These are phyloP conservation scores for Quercus mongolica DNA, from an alignment of 306 rosid species.

Conservation along the genomic window DNA sequence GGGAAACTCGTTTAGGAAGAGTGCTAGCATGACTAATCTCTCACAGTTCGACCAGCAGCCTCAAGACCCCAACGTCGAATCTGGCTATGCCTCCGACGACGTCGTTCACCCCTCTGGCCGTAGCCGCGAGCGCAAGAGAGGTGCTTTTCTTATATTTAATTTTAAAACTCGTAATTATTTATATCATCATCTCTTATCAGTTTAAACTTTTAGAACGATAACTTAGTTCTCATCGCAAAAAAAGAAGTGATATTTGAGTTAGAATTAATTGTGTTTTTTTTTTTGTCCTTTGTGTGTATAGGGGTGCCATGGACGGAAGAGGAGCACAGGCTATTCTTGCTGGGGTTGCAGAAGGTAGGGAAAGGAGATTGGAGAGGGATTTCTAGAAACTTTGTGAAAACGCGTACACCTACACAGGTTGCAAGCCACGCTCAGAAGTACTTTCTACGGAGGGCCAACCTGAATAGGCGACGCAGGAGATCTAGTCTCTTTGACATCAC, in stretches of 20 bases:
- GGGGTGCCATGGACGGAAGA: slow-evolving; percentile 95
- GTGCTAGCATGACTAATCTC: slow-evolving; percentile 87
- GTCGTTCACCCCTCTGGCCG: slow-evolving; percentile 78
- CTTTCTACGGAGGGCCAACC: slow-evolving; percentile 75
- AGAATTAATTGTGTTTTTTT: too few species aligned
- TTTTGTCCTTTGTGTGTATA: background rate
- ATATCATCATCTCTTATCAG: too few species aligned
- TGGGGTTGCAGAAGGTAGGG: slow-evolving; percentile 78
- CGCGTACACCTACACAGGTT: slow-evolving; percentile 90
- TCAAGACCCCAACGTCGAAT: slow-evolving; percentile 59
- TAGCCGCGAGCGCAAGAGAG: slow-evolving; percentile 82
- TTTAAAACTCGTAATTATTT: too few species aligned
- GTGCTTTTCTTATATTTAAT: too few species aligned
- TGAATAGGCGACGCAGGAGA: slow-evolving; percentile 83
- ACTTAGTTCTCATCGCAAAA: too few species aligned
- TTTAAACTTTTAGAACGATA: too few species aligned
- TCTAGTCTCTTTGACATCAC: slow-evolving; percentile 94
- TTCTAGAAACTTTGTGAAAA: slow-evolving; percentile 85
- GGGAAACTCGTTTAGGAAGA: slow-evolving; percentile 55
- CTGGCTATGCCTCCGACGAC: slow-evolving; percentile 88
- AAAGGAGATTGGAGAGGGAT: slow-evolving; percentile 98
- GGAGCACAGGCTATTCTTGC: slow-evolving; percentile 68
- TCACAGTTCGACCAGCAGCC: slow-evolving; percentile 56
- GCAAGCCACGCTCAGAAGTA: slow-evolving; percentile 97
- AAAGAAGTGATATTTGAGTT: too few species aligned